Conservation (phyloP, 202 grass and related monocot genomes). For the Carex sylvatica region DNA sequence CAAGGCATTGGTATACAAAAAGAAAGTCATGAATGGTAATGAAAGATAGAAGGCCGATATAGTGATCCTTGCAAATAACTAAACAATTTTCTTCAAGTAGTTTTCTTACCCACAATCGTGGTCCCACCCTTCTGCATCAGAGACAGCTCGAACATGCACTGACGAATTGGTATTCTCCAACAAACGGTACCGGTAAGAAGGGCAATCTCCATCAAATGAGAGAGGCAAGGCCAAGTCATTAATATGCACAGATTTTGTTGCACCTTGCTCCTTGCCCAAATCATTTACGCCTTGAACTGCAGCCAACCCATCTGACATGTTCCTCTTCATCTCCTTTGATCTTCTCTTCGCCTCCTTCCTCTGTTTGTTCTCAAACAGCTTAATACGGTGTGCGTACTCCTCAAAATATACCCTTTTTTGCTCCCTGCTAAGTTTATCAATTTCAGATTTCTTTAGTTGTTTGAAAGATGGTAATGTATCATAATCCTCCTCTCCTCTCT, state of each 20-base stretch:
- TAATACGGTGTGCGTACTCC: constrained; percentile 69
- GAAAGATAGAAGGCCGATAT: neutral
- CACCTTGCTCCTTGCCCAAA: constrained; percentile 38
- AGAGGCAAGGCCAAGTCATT: constrained; percentile 70
- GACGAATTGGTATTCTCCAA: constrained; percentile 44
- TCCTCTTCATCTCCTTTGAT: constrained; percentile 50
- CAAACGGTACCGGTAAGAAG: constrained; percentile 55
- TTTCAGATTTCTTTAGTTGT: constrained; percentile 70
- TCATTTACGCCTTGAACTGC: constrained; percentile 31
- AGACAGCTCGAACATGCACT: constrained; percentile 53
- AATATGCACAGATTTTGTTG: constrained; percentile 37
- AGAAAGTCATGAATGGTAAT: neutral
- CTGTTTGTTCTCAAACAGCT: constrained; percentile 83
- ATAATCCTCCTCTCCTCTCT: constrained; percentile 60
- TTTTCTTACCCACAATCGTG: constrained; percentile 74
- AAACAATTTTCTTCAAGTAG: neutral
- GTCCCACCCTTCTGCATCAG: constrained; percentile 72
- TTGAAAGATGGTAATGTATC: constrained; percentile 78
- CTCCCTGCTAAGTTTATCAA: constrained; percentile 66
- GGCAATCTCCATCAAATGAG: constrained; percentile 83
- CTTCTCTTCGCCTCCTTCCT: constrained; percentile 53
- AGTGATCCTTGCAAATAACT: neutral
- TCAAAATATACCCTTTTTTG: constrained; percentile 72
- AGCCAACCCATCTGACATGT: constrained; percentile 19
- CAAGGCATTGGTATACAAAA: neutral